These are phyloP conservation scores for Cladophialophora psammophila DNA, from an alignment of 2,329 filamentous ascomycete genomes.

Conservation along the genomic window DNA sequence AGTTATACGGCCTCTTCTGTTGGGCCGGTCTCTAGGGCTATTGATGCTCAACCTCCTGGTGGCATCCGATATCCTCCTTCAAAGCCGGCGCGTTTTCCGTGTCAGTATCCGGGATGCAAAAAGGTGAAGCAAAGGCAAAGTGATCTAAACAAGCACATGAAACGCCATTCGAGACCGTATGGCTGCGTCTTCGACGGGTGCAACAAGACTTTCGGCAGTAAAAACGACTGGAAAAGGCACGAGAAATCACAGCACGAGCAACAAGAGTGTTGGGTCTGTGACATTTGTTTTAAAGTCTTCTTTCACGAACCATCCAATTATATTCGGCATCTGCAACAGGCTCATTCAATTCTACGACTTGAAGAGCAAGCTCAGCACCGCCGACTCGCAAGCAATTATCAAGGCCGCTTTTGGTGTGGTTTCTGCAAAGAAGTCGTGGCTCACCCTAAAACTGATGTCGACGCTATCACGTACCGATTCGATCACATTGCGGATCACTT, in stretches of 20 bases:
- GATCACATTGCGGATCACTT: slow-evolving; percentile 75
- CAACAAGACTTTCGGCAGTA: slow-evolving; percentile 80
- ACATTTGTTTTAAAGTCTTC: slow-evolving; percentile 34
- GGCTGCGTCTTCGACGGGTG: slow-evolving; percentile 78
- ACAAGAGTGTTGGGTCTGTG: slow-evolving; percentile 75
- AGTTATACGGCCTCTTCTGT: slow-evolving; percentile 23
- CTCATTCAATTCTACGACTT: slow-evolving; percentile 14
- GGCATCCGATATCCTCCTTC: slow-evolving; percentile 11
- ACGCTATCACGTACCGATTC: slow-evolving; percentile 67
- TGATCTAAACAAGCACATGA: slow-evolving; percentile 75
- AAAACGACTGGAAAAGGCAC: slow-evolving; percentile 93
- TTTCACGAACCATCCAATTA: slow-evolving; percentile 50
- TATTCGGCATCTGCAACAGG: slow-evolving; percentile 59
- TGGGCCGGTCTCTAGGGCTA: slow-evolving; percentile 7
- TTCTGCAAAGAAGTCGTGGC: slow-evolving; percentile 71
- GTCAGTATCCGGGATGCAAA: slow-evolving; percentile 26
- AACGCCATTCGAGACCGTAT: slow-evolving; percentile 81
- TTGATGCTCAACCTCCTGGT: slow-evolving; percentile 3
- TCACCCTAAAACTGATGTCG: slow-evolving; percentile 58
- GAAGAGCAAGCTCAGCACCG: slow-evolving; percentile 56
- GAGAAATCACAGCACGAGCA: slow-evolving; percentile 81
- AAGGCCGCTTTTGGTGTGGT: slow-evolving; percentile 82
- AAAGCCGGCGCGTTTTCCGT: slow-evolving; percentile 21
- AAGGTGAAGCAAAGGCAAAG: slow-evolving; percentile 33
- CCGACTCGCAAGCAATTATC: slow-evolving; percentile 69